phyloP scores from a whole-genome alignment of 2,329 filamentous ascomycete species.

The Ampelomyces quisqualis region DNA sequence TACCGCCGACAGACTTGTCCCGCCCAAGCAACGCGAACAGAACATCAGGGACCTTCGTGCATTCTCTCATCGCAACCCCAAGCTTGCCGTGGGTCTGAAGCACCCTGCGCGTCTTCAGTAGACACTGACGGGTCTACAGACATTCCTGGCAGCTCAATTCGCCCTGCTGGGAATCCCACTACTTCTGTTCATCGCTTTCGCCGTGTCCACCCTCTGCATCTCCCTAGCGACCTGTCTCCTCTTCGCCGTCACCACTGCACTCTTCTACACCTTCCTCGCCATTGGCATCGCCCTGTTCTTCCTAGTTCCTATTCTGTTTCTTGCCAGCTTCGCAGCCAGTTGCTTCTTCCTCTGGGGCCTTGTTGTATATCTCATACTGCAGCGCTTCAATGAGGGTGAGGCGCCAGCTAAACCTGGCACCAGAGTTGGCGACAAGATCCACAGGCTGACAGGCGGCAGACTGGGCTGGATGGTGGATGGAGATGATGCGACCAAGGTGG shows the following conservation, averaged over 20 bases:
- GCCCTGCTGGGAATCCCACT: conserved; percentile 67
- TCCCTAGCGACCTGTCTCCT: conserved; percentile 62
- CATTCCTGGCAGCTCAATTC: conserved; percentile 66
- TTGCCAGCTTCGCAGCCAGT: conserved; percentile 63
- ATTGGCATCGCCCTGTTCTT: conserved; percentile 66
- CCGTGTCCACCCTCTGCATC: conserved; percentile 62
- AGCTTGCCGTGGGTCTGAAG: conserved; percentile 62
- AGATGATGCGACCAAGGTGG: not conserved
- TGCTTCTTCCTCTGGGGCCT: conserved; percentile 63
- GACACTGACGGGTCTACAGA: conserved; percentile 47
- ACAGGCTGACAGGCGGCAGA: conserved; percentile 23
- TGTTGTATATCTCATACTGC: conserved; percentile 56
- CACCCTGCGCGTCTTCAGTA: not conserved
- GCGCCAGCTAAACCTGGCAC: conserved; percentile 21
- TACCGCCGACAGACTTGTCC: conserved; percentile 56
- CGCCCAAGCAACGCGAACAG: conserved; percentile 61
- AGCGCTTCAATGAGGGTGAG: conserved; percentile 26
- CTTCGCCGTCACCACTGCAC: conserved; percentile 52
- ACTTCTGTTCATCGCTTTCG: conserved; percentile 67
- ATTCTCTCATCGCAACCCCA: conserved; percentile 65
- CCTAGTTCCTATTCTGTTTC: conserved; percentile 67
- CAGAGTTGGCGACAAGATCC: conserved; percentile 18
- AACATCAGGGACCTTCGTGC: conserved; percentile 55
- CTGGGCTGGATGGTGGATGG: conserved; percentile 14
- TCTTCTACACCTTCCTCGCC: conserved; percentile 67